phyloP scores from a whole-genome alignment of 2,329 filamentous ascomycete species.

The Aspergillus novoparasiticus region DNA sequence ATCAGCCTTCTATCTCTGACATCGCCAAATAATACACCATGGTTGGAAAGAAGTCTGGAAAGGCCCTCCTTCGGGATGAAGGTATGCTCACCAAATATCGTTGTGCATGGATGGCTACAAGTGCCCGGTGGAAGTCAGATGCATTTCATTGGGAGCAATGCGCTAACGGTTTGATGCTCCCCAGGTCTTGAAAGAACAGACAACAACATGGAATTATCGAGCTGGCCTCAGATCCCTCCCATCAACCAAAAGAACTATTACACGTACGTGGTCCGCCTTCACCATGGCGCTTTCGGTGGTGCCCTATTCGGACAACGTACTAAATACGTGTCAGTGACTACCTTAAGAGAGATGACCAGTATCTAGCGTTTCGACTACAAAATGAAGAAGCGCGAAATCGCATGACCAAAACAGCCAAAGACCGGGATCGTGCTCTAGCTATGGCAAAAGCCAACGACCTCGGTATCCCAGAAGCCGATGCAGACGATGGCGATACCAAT shows the following conservation, averaged over 20 bases:
- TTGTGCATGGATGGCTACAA: neutral
- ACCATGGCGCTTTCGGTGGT: neutral
- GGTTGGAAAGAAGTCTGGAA: conserved; percentile 68
- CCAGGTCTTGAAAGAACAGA: conserved; percentile 91
- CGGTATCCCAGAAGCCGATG: conserved; percentile 54
- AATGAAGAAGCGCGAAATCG: conserved; percentile 82
- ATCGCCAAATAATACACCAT: conserved; percentile 42
- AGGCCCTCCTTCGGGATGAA: conserved; percentile 64
- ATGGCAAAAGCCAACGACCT: conserved; percentile 70
- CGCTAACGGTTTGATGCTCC: conserved; percentile 13
- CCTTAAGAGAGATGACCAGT: conserved; percentile 96
- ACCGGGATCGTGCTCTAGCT: conserved; percentile 81
- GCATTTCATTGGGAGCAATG: neutral
- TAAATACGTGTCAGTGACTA: conserved; percentile 71
- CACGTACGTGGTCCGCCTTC: conserved; percentile 62
- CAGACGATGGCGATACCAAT: conserved; percentile 54
- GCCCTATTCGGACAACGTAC: neutral
- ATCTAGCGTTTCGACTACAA: conserved; percentile 83
- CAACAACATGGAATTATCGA: conserved; percentile 95
- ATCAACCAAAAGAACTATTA: conserved; percentile 99
- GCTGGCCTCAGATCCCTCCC: conserved; percentile 86
- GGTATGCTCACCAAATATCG: conserved; percentile 33
- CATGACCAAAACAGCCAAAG: conserved; percentile 82
- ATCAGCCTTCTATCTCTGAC: neutral
- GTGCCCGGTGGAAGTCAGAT: neutral